Base-by-base conservation (phyloP, 169 alveolate species). In the Plasmodium malariae region DNA sequence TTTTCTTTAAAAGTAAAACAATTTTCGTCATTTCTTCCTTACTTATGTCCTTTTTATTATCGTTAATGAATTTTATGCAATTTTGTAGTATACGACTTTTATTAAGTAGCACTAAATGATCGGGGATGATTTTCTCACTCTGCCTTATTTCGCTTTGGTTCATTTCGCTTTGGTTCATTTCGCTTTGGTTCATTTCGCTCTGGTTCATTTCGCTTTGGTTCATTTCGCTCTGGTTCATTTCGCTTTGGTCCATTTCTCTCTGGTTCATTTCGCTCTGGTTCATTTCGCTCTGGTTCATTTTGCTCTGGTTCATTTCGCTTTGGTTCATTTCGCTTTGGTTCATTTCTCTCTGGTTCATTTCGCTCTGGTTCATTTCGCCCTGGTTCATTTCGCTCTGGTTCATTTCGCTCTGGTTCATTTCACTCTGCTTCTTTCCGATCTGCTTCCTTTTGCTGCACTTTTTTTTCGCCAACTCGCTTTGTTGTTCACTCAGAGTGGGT, bases 21-120 rank as follows among this genome's bases (percentile, higher is more conserved):
- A 85, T 85, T 85, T 85, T 85, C n/a, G 86, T 70, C 34, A 85
- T 85, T 68, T 85, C 87, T 24, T 85, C 83, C 32, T 85, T 85
- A 1, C 86, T 74, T n/a, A 85, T 28, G 17, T 32, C 73, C 37
- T 70, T 85, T 40, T 85, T 85, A 11, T 69, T 49, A 1, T 85
- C 57, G 1, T 55, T 70, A 21, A 85, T 85, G 48, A 54, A 85
- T 9, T 55, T 37, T 2, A 62, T 3, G 48, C 91, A 85, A 19
- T 67, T 85, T 21, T 85, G 74, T 57, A 85, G 32, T 36, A 85
- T 85, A n/a, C 40, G 40, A 17, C 14, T 85, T 85, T 69, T 85
- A 12, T 85, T 85, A n/a, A 70, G 37, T 32, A 68, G 55, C 19
- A n/a, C 14, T 14, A 55, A 11, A 3, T 55, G 32, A 17, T 55